These are phyloP conservation scores for Bothriochloa decipiens DNA, from an alignment of 176 grass and related monocot species.

Conservation along the genomic window DNA sequence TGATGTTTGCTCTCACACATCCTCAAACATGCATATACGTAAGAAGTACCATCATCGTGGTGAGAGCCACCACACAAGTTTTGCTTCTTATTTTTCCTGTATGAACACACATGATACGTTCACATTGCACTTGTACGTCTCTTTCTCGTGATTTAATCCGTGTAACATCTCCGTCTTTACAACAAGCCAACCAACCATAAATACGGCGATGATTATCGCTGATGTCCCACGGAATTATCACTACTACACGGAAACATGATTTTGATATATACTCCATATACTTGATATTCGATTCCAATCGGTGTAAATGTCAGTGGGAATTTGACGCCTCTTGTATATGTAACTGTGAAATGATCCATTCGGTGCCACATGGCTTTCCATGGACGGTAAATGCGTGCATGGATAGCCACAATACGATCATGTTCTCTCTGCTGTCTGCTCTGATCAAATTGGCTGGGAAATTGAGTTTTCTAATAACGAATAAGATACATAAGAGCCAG, in stretches of 20 bases:
- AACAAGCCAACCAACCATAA: slow-evolving; percentile 34
- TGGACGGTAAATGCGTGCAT: neutral
- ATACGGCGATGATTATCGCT: neutral
- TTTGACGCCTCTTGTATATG: neutral
- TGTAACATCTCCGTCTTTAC: neutral
- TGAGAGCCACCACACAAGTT: neutral
- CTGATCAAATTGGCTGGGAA: neutral
- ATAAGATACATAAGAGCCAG: neutral
- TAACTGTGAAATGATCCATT: neutral
- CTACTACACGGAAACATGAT: neutral
- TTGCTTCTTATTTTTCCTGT: neutral
- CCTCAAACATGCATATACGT: too few relatives aligned
- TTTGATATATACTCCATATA: neutral
- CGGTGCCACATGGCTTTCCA: neutral
- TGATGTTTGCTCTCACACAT: neutral
- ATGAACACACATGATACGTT: slow-evolving; percentile 24
- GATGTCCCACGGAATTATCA: neutral
- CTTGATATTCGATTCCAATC: neutral
- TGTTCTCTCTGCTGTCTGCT: neutral
- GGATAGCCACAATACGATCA: neutral
- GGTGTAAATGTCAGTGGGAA: neutral
- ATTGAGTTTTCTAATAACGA: neutral
- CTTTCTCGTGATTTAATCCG: slow-evolving; percentile 32
- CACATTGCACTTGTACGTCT: slow-evolving; percentile 4
- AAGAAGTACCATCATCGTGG: neutral